phyloP scores from a whole-genome alignment of 2,329 filamentous ascomycete genomes.

The Hypomyces rosellus region DNA sequence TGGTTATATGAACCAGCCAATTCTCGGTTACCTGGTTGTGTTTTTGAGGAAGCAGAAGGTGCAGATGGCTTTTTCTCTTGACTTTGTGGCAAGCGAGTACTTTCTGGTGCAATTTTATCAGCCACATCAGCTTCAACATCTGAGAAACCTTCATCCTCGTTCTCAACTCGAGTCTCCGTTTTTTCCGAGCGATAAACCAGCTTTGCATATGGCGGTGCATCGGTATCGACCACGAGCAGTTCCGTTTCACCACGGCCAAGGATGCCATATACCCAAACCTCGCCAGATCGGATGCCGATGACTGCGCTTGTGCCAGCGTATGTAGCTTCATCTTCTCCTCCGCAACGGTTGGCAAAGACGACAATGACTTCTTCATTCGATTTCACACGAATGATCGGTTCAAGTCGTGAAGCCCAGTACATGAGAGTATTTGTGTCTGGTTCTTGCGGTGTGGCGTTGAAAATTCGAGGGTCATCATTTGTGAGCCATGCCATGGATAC shows the following conservation, averaged over 20 bases:
- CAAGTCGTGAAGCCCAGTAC: conserved; percentile 69
- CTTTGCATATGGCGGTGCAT: conserved; percentile 36
- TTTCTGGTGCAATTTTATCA: background rate
- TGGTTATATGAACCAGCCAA: background rate
- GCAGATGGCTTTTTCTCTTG: background rate
- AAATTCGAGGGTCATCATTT: conserved; percentile 40
- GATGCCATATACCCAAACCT: conserved; percentile 62
- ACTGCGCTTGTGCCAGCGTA: conserved; percentile 73
- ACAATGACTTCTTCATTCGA: conserved; percentile 56
- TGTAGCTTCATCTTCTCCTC: conserved; percentile 56
- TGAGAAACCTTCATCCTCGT: background rate
- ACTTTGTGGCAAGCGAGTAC: background rate
- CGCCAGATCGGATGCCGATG: conserved; percentile 57
- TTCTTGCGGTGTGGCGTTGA: conserved; percentile 43
- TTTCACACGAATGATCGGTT: conserved; percentile 53
- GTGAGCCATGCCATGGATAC: conserved; percentile 77
- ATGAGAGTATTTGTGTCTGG: conserved; percentile 68
- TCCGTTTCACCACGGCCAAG: conserved; percentile 65
- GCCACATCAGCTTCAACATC: background rate
- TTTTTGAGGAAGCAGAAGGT: background rate
- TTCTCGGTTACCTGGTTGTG: background rate
- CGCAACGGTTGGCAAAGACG: conserved; percentile 65
- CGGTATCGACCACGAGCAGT: conserved; percentile 62
- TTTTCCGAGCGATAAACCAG: conserved; percentile 26
- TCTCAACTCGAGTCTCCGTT: background rate